Evolutionary conservation across 106 monocot genomes (phyloP).

Genomic region (Alisma plantagoaquatica): DNA sequence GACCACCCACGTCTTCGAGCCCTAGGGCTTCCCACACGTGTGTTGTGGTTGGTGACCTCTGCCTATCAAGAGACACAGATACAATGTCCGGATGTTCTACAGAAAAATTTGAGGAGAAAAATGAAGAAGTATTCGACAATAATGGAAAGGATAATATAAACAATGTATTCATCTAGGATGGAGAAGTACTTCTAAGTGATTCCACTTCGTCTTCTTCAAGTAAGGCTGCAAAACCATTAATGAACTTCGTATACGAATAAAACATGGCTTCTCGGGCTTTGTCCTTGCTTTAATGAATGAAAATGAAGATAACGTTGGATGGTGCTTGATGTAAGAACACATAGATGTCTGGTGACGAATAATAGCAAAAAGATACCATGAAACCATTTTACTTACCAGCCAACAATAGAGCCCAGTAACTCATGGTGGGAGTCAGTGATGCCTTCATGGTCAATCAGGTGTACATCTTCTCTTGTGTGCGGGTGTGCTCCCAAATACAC

Average conservation of each 20-base stretch:
- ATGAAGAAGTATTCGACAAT: not conserved
- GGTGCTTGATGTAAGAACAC: too few relatives aligned
- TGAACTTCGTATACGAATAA: constrained; percentile 8
- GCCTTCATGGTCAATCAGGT: not conserved
- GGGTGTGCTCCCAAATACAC: constrained; percentile 11
- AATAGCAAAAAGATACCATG: not conserved
- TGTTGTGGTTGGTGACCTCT: constrained; percentile 14
- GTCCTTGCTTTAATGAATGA: constrained; percentile 1
- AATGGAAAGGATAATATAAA: not conserved
- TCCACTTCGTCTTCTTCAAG: constrained; percentile 2
- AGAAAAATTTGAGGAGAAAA: not conserved
- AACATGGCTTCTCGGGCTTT: constrained; percentile 1
- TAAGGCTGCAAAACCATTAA: constrained; percentile 7
- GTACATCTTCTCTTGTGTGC: not conserved
- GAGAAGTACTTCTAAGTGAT: constrained; percentile 2
- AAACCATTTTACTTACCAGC: too few relatives aligned
- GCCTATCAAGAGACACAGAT: constrained; percentile 16
- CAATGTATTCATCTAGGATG: not conserved
- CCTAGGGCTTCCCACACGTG: constrained; percentile 22
- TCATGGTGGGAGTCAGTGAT: constrained; percentile 1
- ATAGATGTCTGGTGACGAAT: too few relatives aligned
- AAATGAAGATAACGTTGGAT: too few relatives aligned
- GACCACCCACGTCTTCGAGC: constrained; percentile 12
- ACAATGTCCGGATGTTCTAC: constrained; percentile 7
- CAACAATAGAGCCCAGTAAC: not conserved